Base-by-base conservation (phyloP, 2,329 filamentous ascomycete species). In the Myriosclerotinia duriaeana region DNA sequence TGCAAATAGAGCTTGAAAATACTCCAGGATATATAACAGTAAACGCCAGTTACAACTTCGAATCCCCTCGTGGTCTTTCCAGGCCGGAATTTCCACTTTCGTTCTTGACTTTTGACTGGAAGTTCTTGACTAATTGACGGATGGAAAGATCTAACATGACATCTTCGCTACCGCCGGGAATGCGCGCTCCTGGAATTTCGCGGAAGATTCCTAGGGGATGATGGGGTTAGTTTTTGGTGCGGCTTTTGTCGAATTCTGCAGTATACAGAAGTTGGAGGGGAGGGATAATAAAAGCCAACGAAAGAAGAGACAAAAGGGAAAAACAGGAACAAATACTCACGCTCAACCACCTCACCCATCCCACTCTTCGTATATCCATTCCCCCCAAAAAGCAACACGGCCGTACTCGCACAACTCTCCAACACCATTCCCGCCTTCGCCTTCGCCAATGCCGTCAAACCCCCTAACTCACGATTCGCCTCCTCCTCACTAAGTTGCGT, bases 161-260 rank as follows among this genome's bases (percentile, higher is more conserved):
- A 75, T 92, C 89, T 75, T 92, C 89, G 7, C 84, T 87, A 1
- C 89, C 89, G 61, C 89, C 89, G 0, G 87, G 87, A 54, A 90
- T 87, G 50, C 85, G 78, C 1, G 83, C 80, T 1, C 84, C 86
- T 1, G 86, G 85, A 0, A 89, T 86, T 72, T 90, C 87, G 34
- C 87, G 81, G 71, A 85, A 86, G 53, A 89, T 86, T 69, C 82
- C 85, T 87, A 69, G 17, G 2, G 20, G 20, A 34, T 20, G 12
- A 1, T 8, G 22, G 15, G 8, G 26, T 64, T 53, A 48, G 42
- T 46, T 55, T 14, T 8, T 11, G 38, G 15, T 22, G 22, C 11
- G 9, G 9, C 2, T 30, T 12, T 50, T 61, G 6, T 44, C 22
- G 20, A 36, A 1, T 12, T 20, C 26, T 22, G 55, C 12, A 58